These are phyloP conservation scores for Stenocarpella maydis DNA, from an alignment of 2,329 filamentous ascomycete genomes.

Conservation along the genomic window DNA sequence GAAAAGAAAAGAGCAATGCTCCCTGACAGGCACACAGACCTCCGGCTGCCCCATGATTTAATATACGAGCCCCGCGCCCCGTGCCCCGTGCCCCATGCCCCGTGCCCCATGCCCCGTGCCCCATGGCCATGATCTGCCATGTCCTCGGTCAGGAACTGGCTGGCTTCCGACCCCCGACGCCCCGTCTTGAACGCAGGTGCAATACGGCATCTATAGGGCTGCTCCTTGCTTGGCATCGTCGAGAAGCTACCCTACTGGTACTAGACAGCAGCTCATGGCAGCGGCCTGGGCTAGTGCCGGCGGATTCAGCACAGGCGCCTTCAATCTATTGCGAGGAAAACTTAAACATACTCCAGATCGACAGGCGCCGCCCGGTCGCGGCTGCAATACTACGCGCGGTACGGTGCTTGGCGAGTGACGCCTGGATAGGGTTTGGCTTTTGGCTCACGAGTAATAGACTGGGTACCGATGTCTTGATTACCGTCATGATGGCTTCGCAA, in stretches of 20 bases:
- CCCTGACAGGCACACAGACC: slow-evolving; percentile 3
- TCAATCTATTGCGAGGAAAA: slow-evolving; percentile 8
- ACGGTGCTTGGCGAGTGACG: neutral
- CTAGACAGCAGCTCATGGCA: neutral
- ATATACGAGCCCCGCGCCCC: slow-evolving; percentile 2
- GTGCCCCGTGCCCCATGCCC: neutral
- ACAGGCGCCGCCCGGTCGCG: neutral
- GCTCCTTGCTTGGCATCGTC: too few species aligned
- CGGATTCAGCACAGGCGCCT: neutral
- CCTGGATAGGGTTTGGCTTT: slow-evolving; percentile 12
- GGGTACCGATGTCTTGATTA: neutral
- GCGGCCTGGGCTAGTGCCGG: neutral
- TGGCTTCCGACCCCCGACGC: neutral
- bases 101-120: too few species aligned
- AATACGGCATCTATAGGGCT: neutral
- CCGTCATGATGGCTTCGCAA: neutral
- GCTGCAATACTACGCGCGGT: neutral
- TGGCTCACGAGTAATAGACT: slow-evolving; percentile 1
- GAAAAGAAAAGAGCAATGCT: neutral
- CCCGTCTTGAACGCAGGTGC: neutral
- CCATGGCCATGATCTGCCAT: too few species aligned
- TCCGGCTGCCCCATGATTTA: slow-evolving; percentile 12
- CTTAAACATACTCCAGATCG: slow-evolving; percentile 9
- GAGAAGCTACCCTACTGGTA: too few species aligned
- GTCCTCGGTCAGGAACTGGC: neutral